A percentile compares a stretch with the other conserved stretches of the same genome.
Evolutionary conservation across 768 basidiomycete species (phyloP).

Genomic region (Russula abietina): DNA sequence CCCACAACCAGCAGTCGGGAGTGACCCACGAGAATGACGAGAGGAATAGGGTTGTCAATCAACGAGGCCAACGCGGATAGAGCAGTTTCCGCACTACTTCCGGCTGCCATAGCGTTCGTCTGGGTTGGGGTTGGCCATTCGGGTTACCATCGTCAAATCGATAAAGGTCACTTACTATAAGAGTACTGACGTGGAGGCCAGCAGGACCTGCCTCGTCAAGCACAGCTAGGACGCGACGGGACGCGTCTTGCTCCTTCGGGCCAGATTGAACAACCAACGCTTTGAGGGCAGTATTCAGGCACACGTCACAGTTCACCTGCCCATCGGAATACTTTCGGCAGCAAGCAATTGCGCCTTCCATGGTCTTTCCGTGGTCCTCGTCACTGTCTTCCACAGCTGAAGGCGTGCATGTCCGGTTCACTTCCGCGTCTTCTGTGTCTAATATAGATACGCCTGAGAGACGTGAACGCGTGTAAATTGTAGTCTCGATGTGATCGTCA

Average conservation of each 20-base stretch:
- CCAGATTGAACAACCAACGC: slow-evolving; percentile 24
- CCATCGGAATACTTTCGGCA: slow-evolving; percentile 35
- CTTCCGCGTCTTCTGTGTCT: slow-evolving; percentile 3
- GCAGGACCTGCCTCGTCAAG: slow-evolving; percentile 18
- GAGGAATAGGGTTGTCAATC: slow-evolving; percentile 44
- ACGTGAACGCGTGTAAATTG: slow-evolving; percentile 48
- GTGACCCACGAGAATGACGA: slow-evolving; percentile 68
- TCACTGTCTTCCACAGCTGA: not conserved
- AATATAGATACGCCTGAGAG: slow-evolving; percentile 24
- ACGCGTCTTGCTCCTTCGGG: slow-evolving; percentile 7
- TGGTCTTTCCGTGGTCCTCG: slow-evolving; percentile 40
- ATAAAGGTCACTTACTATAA: slow-evolving; percentile 29
- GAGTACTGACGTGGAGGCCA: slow-evolving; percentile 28
- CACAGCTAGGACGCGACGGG: not conserved
- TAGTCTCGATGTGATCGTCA: slow-evolving; percentile 79
- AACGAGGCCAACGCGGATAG: slow-evolving; percentile 37
- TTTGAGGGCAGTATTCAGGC: slow-evolving; percentile 28
- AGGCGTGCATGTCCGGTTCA: not conserved
- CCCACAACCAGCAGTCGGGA: slow-evolving; percentile 49
- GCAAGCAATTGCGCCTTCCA: slow-evolving; percentile 41
- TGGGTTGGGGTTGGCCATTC: not conserved
- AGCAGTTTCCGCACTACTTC: slow-evolving; percentile 24
- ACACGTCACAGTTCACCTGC: slow-evolving; percentile 33
- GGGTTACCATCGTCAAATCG: not conserved
- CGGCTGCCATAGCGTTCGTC: not conserved